Percentiles rank a stretch among this genome's conserved stretches.
phyloP scores from a whole-genome alignment of 2,329 filamentous ascomycete genomes.

The Neoarthrinium moseri region DNA sequence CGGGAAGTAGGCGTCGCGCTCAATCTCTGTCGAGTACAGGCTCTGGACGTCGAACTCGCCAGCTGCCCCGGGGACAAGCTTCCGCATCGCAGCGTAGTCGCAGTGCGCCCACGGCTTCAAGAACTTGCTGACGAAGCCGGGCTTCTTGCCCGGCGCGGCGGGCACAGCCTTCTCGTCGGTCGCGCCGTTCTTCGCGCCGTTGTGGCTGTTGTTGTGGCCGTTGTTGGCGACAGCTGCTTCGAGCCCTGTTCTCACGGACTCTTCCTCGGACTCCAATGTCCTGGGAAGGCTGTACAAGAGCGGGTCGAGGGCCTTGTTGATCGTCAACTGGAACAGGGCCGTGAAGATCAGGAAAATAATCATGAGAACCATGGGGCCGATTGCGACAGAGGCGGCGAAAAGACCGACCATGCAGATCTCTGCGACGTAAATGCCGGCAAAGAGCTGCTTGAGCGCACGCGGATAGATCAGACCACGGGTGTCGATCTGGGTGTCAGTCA shows the following conservation, averaged over 20 bases:
- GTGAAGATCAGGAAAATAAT: slow-evolving; percentile 74
- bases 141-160: slow-evolving; percentile 39
- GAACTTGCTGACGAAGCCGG: slow-evolving; percentile 64
- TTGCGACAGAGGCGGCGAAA: slow-evolving; percentile 67
- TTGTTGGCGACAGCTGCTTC: slow-evolving; percentile 19
- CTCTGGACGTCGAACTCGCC: slow-evolving; percentile 45
- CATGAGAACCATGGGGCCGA: slow-evolving; percentile 74
- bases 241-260: slow-evolving; percentile 24
- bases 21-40: slow-evolving; percentile 59
- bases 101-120: slow-evolving; percentile 76
- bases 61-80: slow-evolving; percentile 62
- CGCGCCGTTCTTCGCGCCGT: no score
- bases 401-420: slow-evolving; percentile 83
- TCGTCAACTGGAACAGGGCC: slow-evolving; percentile 69
- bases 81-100: slow-evolving; percentile 69
- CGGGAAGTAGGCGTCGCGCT: slow-evolving; percentile 71
- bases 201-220: slow-evolving; percentile 21
- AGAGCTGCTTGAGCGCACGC: slow-evolving; percentile 81
- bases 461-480: slow-evolving; percentile 87
- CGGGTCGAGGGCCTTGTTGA: slow-evolving; percentile 73
- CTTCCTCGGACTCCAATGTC: slow-evolving; percentile 56
- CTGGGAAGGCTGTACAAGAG: slow-evolving; percentile 78
- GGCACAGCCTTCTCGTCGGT: slow-evolving; percentile 24
- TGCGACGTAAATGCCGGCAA: slow-evolving; percentile 79
- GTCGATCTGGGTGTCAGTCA: slow-evolving; percentile 78